Conservation (phyloP, 108 stramenopile genomes). For the Poteriospumella lacustris region DNA sequence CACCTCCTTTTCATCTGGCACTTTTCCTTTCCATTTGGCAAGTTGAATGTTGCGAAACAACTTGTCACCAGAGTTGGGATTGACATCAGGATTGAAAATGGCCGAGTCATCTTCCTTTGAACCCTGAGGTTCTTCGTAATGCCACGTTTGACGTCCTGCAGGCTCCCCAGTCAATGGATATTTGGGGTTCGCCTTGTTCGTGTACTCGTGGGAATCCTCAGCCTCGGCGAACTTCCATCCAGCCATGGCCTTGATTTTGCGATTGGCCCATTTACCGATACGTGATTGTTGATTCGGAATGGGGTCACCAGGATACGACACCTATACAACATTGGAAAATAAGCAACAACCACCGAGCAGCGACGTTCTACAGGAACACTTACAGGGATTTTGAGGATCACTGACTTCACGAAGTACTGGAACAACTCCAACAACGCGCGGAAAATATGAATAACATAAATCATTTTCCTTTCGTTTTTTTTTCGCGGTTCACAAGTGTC, state of each 20-base stretch:
- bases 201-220: constrained; percentile 39
- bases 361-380: no score
- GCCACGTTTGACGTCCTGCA: constrained; percentile 45
- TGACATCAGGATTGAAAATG: constrained; percentile 41
- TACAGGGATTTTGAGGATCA: neutral
- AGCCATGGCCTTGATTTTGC: constrained; percentile 14
- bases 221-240: constrained; percentile 40
- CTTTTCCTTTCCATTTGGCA: constrained; percentile 38
- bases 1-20: constrained; percentile 37
- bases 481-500: no score
- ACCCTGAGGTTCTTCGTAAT: neutral
- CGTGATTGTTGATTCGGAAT: constrained; percentile 15
- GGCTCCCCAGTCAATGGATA: constrained; percentile 39
- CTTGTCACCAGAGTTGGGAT: constrained; percentile 50
- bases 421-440: neutral
- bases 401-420: neutral
- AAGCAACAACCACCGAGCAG: no score
- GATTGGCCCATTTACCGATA: constrained; percentile 36
- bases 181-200: constrained; percentile 28
- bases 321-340: no score
- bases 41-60: constrained; percentile 31
- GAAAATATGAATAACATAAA: neutral
- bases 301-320: constrained; percentile 33
- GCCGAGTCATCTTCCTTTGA: constrained; percentile 2
- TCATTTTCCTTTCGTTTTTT: no score